phyloP scores from a whole-genome alignment of 805 yeast species.

The Candida ovalis region DNA sequence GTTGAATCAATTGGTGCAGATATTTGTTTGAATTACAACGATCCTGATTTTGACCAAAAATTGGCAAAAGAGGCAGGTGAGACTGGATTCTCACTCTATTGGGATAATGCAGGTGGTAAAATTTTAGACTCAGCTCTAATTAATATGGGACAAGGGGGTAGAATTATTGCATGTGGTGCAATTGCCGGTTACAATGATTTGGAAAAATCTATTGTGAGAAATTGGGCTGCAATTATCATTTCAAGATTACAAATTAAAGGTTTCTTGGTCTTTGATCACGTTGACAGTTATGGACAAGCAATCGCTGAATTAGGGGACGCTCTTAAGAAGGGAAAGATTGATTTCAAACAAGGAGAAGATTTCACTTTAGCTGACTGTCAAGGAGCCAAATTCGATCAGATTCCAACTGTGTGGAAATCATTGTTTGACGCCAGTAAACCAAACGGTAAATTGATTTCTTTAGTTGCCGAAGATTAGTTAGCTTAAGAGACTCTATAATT shows the following conservation, averaged over 20 bases:
- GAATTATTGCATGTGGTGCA: conserved; percentile 59
- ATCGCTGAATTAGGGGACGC: conserved; percentile 32
- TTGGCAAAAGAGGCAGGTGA: conserved; percentile 41
- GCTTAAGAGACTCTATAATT: neutral
- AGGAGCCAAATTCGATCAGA: conserved; percentile 37
- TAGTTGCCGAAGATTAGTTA: conserved; percentile 22
- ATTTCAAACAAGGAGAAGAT: conserved; percentile 29
- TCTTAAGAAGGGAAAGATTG: conserved; percentile 40
- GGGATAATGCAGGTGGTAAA: conserved; percentile 65
- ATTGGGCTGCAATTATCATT: conserved; percentile 41
- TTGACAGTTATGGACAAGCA: conserved; percentile 36
- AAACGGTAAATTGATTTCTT: conserved; percentile 49
- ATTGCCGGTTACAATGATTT: conserved; percentile 54
- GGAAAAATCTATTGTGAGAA: conserved; percentile 33
- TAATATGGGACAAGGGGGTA: conserved; percentile 38
- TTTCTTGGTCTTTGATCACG: conserved; percentile 46
- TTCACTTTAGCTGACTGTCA: conserved; percentile 39
- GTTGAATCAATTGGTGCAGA: conserved; percentile 55
- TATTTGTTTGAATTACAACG: conserved; percentile 51
- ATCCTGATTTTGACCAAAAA: conserved; percentile 33
- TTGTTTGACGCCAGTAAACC: conserved; percentile 42
- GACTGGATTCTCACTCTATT: conserved; percentile 49
- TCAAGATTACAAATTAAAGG: conserved; percentile 53
- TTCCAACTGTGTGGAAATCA: conserved; percentile 46
- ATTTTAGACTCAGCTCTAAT: conserved; percentile 43